These are phyloP conservation scores for Hemileccinum impolitum DNA, from an alignment of 768 basidiomycete genomes.

Conservation along the genomic window DNA sequence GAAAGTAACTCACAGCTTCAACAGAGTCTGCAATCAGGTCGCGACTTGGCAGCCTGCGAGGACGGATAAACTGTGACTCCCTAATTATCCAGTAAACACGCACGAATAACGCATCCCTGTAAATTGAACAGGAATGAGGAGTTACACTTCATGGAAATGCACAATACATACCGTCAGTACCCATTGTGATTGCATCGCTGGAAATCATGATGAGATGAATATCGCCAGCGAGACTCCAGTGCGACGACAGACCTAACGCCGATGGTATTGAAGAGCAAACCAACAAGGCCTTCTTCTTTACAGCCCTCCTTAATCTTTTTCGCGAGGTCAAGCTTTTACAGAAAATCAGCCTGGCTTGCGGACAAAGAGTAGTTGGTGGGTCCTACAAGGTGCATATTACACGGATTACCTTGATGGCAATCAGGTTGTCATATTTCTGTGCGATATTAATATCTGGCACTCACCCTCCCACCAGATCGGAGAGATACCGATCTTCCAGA, in stretches of 20 bases:
- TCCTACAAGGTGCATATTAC: conserved; percentile 76
- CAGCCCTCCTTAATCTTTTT: conserved; percentile 81
- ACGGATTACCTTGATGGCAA: conserved; percentile 65
- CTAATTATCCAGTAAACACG: conserved; percentile 25
- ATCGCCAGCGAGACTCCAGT: not conserved
- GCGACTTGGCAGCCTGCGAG: conserved; percentile 69
- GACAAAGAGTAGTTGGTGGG: not conserved
- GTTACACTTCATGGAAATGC: not conserved
- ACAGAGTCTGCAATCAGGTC: conserved; percentile 90
- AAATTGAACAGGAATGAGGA: not conserved
- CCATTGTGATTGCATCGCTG: conserved; percentile 89
- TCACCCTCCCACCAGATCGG: conserved; percentile 91
- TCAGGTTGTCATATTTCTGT: not conserved
- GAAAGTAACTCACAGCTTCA: conserved; percentile 55
- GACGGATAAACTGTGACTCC: not conserved
- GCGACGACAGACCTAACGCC: conserved; percentile 63
- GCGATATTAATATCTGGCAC: not conserved
- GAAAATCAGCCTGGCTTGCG: conserved; percentile 1
- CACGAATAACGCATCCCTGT: conserved; percentile 87
- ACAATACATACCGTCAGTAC: conserved; percentile 65
- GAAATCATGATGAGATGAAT: not conserved
- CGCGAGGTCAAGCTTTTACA: conserved; percentile 67
- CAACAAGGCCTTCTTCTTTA: conserved; percentile 74
- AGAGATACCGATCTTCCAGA: conserved; percentile 73
- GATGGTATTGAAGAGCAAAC: conserved; percentile 81